Base-by-base conservation (phyloP, 306 rosid genomes). In the Lablab purpureus region DNA sequence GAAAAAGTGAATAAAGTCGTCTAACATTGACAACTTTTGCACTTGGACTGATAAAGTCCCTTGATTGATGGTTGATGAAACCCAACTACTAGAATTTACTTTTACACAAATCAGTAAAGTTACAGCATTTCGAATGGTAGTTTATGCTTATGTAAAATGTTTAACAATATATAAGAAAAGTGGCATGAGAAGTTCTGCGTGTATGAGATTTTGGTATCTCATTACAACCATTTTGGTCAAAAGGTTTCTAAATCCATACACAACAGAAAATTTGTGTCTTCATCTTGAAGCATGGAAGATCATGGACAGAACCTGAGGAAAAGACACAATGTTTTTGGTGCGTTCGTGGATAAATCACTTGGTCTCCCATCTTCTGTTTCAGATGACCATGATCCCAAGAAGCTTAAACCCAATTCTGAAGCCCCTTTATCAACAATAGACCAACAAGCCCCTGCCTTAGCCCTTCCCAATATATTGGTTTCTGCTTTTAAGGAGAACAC, bases 341-440 rank as follows among this genome's bases (percentile, higher is more conserved):
- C 3, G 27, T 70, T 79, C 2, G 82, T 79, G 52, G 82, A 79
- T 45, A 68, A 56, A 43, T 21, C 50, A 13, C 70, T 78, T 41
- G 75, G 67, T 25, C 25, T 37, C 34, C 14, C 19, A 51, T 14
- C 67, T 52, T 67, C 50, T 7, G 58, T 18, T 58, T 37, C 69
- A 68, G 28, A 78, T 18, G 23, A 68, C 11, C 71, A 58, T 32
- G 82, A 37, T 5, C 52, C 62, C 19, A 79, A 70, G 77, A 79
- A 70, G 67, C 41, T 28, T 23, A 79, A 70, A 36, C 51, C 14
- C 40, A 79, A 80, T 63, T 80, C 67, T 23, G 79, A 50, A 41
- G 79, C 78, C 0, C 58, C 65, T 36, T 62, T 71, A 60, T 71
- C 76, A 15, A 43, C 60, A 49, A 15, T 69, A 52, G 82, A 78